Conservation (phyloP, 208 protist species). For the Leishmania braziliensis region DNA sequence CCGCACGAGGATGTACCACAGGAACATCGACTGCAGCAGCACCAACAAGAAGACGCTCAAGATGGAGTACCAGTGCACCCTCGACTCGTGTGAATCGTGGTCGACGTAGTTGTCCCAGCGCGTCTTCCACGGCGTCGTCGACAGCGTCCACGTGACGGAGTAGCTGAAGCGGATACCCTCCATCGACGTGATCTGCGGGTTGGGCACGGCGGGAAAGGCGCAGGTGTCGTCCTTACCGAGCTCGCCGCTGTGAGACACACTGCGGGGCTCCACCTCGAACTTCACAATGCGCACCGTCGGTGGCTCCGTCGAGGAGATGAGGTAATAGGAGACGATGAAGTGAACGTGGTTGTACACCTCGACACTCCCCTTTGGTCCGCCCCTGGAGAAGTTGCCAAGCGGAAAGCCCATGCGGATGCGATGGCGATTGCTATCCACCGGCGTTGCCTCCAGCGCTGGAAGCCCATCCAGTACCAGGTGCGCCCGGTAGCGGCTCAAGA, state of each 20-base stretch:
- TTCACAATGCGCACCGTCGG: slow-evolving; percentile 44
- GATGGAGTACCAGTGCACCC: slow-evolving; percentile 95
- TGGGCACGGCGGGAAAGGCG: not conserved
- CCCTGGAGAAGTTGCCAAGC: slow-evolving; percentile 6
- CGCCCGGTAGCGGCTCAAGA: slow-evolving; percentile 48
- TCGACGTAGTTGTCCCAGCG: slow-evolving; percentile 95
- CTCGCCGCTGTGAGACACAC: slow-evolving; percentile 25
- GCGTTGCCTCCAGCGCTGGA: slow-evolving; percentile 34
- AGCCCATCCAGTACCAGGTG: slow-evolving; percentile 67
- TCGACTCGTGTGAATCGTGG: slow-evolving; percentile 41
- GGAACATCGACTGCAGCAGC: slow-evolving; percentile 91
- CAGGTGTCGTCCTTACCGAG: slow-evolving; percentile 3
- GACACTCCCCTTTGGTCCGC: not conserved
- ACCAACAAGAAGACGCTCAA: slow-evolving; percentile 96
- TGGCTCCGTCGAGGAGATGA: not conserved
- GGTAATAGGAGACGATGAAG: slow-evolving; percentile 62
- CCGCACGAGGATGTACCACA: slow-evolving; percentile 96
- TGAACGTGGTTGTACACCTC: slow-evolving; percentile 68
- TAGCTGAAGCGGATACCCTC: slow-evolving; percentile 52
- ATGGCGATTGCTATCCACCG: not conserved
- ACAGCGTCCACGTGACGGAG: slow-evolving; percentile 59
- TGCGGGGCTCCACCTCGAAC: slow-evolving; percentile 42
- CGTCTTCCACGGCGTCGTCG: slow-evolving; percentile 87
- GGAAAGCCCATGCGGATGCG: slow-evolving; percentile 17
- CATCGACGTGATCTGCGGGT: slow-evolving; percentile 4